Conservation (phyloP, 306 rosid genomes). For the Inga oerstediana region DNA sequence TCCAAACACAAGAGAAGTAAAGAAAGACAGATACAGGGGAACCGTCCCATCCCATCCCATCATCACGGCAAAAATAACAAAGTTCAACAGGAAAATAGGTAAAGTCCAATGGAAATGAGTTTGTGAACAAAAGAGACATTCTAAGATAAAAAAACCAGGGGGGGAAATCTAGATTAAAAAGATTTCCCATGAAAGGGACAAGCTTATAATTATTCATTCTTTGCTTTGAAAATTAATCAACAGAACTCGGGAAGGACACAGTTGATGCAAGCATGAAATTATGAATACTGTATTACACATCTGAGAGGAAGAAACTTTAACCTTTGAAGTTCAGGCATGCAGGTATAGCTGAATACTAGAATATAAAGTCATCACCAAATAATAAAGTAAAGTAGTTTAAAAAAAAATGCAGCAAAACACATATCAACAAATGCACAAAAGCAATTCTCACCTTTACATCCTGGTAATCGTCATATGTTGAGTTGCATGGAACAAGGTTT, state of each 20-base stretch:
- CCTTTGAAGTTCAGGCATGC: neutral
- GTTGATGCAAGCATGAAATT: neutral
- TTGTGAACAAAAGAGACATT: neutral
- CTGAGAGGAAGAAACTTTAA: neutral
- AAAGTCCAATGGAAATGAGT: neutral
- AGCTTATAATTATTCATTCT: neutral
- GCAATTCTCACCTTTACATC: conserved; percentile 49
- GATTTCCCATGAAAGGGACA: neutral
- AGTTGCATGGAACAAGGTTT: conserved; percentile 42
- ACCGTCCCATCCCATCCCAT: neutral
- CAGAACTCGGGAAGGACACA: neutral
- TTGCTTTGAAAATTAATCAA: neutral
- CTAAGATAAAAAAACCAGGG: neutral
- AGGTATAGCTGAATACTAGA: neutral
- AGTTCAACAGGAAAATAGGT: neutral
- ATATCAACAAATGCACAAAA: conserved; percentile 2
- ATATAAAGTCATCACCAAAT: neutral
- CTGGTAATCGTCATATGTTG: conserved; percentile 32
- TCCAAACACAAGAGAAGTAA: neutral
- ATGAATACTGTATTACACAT: neutral
- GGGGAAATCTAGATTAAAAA: neutral
- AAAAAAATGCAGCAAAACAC: neutral
- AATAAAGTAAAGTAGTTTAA: neutral
- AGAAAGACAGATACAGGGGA: neutral
- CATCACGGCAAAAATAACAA: neutral